These are phyloP conservation scores for Chaetomiaceae sp. DNA, from an alignment of 2,329 filamentous ascomycete species.

Conservation along the genomic window DNA sequence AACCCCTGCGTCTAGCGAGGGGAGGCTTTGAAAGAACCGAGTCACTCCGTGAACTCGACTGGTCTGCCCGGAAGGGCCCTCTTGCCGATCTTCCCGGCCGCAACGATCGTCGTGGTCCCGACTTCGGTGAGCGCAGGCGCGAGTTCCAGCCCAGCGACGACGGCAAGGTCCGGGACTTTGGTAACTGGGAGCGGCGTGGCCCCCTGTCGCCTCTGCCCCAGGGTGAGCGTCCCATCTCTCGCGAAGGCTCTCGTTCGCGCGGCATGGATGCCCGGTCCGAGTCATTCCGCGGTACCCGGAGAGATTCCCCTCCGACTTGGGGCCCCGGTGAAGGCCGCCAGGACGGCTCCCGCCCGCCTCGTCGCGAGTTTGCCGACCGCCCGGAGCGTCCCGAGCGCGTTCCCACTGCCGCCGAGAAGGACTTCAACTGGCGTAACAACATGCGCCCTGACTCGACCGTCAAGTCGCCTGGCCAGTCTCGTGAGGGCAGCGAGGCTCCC, in stretches of 20 bases:
- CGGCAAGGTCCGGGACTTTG: constrained; percentile 73
- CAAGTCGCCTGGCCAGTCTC: constrained; percentile 62
- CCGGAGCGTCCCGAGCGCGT: constrained; percentile 60
- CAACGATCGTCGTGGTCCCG: constrained; percentile 44
- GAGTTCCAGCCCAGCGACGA: constrained; percentile 60
- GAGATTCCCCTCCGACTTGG: constrained; percentile 69
- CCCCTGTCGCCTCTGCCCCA: constrained; percentile 71
- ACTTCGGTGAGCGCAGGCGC: constrained; percentile 64
- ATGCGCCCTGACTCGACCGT: constrained; percentile 77
- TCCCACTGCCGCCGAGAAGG: constrained; percentile 84
- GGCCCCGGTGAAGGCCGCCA: constrained; percentile 57
- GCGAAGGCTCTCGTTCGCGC: constrained; percentile 52
- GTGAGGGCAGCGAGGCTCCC: constrained; percentile 70
- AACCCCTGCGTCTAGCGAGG: constrained; percentile 63
- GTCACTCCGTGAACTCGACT: constrained; percentile 42
- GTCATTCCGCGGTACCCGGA: constrained; percentile 57
- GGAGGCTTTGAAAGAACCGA: constrained; percentile 56
- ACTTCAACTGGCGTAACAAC: constrained; percentile 85
- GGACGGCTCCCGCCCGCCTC: constrained; percentile 67
- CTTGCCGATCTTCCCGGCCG: constrained; percentile 37
- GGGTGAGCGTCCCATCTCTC: constrained; percentile 47
- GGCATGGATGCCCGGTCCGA: constrained; percentile 56
- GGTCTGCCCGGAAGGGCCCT: constrained; percentile 19
- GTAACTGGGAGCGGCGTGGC: constrained; percentile 92
- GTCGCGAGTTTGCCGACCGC: constrained; percentile 70